Percentiles rank a stretch among this genome's conserved stretches.
These are phyloP conservation scores for Daldinia eschscholtzii DNA, from an alignment of 2,329 filamentous ascomycete genomes.

Conservation along the genomic window DNA sequence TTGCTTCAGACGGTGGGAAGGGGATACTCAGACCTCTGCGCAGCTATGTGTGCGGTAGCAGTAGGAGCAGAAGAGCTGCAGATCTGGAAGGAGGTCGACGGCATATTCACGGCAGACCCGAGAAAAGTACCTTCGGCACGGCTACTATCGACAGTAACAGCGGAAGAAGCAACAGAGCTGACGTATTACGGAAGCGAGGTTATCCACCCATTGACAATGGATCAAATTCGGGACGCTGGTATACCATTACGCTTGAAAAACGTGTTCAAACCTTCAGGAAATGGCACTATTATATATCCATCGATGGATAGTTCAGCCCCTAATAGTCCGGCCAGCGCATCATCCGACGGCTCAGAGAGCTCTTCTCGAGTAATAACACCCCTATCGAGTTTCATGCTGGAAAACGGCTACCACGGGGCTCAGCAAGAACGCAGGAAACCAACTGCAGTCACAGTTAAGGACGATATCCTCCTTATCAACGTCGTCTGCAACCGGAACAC, in stretches of 20 bases:
- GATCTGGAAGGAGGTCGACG: conserved; percentile 81
- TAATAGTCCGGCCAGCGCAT: conserved; percentile 30
- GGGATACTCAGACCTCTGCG: conserved; percentile 79
- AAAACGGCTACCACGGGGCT: conserved; percentile 50
- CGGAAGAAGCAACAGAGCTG: conserved; percentile 81
- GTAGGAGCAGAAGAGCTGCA: conserved; percentile 73
- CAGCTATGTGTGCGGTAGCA: conserved; percentile 76
- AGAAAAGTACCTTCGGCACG: conserved; percentile 85
- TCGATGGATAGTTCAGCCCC: conserved; percentile 32
- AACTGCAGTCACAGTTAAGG: conserved; percentile 51
- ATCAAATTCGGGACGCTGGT: conserved; percentile 73
- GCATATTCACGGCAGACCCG: conserved; percentile 79
- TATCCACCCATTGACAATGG: conserved; percentile 86
- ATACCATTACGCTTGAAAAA: conserved; percentile 76
- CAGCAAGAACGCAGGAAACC: conserved; percentile 48
- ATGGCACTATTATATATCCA: conserved; percentile 74
- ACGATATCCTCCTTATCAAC: conserved; percentile 50
- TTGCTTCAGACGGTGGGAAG: conserved; percentile 74
- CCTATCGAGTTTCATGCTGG: conserved; percentile 49
- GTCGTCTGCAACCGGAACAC: conserved; percentile 51
- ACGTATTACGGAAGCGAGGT: conserved; percentile 79
- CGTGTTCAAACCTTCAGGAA: conserved; percentile 72
- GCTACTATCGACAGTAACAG: conserved; percentile 77
- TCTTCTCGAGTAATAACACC: conserved; percentile 34
- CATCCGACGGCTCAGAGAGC: conserved; percentile 16